Conservation (phyloP, 495 filamentous ascomycete genomes). For the Penicillium cosmopolitanum region DNA sequence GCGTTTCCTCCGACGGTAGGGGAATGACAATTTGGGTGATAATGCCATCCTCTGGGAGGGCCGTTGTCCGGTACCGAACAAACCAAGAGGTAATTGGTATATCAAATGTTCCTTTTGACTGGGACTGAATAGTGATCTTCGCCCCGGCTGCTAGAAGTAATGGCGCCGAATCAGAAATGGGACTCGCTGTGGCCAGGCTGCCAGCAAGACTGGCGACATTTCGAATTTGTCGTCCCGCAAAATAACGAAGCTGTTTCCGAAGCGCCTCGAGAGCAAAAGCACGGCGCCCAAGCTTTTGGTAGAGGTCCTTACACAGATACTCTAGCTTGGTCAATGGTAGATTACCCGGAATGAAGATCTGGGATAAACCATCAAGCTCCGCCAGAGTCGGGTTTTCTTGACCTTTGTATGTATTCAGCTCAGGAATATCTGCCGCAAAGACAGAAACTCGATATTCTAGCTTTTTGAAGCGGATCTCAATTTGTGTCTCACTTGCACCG, state of each 20-base stretch:
- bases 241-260: conserved; percentile 3
- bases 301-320: neutral
- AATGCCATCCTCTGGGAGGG: neutral
- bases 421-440: neutral
- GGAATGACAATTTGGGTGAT: conserved; percentile 2
- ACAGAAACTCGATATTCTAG: neutral
- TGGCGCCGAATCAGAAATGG: neutral
- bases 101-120: neutral
- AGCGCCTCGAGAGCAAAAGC: neutral
- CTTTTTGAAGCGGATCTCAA: neutral
- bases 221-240: neutral
- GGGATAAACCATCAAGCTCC: neutral
- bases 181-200: neutral
- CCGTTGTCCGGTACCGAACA: conserved; percentile 1
- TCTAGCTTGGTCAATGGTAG: neutral
- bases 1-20: neutral
- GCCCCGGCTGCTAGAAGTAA: neutral
- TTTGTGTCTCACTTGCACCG: conserved; percentile 3
- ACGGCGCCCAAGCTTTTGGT: conserved; percentile 1
- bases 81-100: neutral
- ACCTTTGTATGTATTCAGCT: neutral
- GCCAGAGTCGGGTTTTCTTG: neutral
- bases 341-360: conserved; percentile 1
- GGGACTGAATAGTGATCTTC: neutral
- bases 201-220: conserved; percentile 5